phyloP scores from a whole-genome alignment of 306 rosid species.

The Vicia villosa region DNA sequence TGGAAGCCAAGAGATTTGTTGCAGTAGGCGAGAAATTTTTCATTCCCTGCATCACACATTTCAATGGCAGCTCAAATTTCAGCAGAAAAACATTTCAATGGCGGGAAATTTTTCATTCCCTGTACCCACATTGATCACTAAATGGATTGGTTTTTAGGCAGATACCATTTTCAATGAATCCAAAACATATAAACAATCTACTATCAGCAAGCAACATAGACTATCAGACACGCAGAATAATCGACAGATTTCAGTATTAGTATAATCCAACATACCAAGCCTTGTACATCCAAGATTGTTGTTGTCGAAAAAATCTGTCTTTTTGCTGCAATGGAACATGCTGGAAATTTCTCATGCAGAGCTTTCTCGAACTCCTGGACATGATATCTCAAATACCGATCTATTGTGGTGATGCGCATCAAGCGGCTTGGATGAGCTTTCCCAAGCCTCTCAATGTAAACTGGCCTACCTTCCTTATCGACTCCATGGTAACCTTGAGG shows the following conservation, averaged over 20 bases:
- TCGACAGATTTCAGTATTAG: slow-evolving; percentile 13
- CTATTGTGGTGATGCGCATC: slow-evolving; percentile 78
- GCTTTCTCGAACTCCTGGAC: slow-evolving; percentile 96
- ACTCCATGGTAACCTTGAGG: slow-evolving; percentile 98
- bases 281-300: slow-evolving; percentile 91
- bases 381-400: slow-evolving; percentile 87
- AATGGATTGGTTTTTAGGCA: slow-evolving; percentile 12
- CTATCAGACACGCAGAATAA: slow-evolving; percentile 6
- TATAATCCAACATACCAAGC: slow-evolving; percentile 71
- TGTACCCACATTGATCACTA: not conserved
- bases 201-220: slow-evolving; percentile 4
- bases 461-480: slow-evolving; percentile 96
- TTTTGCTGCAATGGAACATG: slow-evolving; percentile 92
- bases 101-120: no score
- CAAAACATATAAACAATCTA: slow-evolving; percentile 9
- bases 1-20: slow-evolving; percentile 73
- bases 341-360: slow-evolving; percentile 86
- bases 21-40: slow-evolving; percentile 87
- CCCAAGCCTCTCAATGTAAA: slow-evolving; percentile 95
- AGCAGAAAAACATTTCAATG: slow-evolving; percentile 17
- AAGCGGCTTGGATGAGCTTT: slow-evolving; percentile 93
- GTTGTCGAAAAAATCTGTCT: slow-evolving; percentile 81
- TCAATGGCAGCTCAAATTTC: slow-evolving; percentile 28
- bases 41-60: slow-evolving; percentile 71
- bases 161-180: slow-evolving; percentile 12